A percentile compares a stretch with the other conserved stretches of the same genome.
phyloP scores from a whole-genome alignment of 176 grass and related monocot genomes.

The Tuctoria greenei region DNA sequence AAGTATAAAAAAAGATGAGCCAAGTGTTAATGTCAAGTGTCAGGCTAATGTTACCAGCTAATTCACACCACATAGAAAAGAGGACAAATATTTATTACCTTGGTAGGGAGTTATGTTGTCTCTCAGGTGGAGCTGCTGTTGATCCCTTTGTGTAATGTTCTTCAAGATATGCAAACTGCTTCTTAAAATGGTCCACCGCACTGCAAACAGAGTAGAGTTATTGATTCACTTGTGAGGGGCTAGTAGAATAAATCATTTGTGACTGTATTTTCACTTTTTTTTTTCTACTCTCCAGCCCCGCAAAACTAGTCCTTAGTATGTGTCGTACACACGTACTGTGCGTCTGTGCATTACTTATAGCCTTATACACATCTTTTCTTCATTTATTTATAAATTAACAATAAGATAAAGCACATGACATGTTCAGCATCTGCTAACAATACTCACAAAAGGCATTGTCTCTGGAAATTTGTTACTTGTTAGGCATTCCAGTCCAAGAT shows the following conservation, averaged over 20 bases:
- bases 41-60: not conserved
- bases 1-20: conserved; percentile 1
- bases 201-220: conserved; percentile 35
- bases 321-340: not conserved
- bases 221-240: not conserved
- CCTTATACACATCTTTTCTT: not conserved
- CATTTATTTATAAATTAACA: not conserved
- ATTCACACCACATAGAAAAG: not conserved
- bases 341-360: not conserved
- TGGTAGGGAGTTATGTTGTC: conserved; percentile 74
- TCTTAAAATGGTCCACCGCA: conserved; percentile 77
- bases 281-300: not conserved
- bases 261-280: not conserved
- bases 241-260: not conserved
- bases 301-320: not conserved
- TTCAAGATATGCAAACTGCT: conserved; percentile 82
- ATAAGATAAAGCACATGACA: not conserved
- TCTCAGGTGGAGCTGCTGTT: conserved; percentile 49
- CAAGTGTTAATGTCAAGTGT: not conserved
- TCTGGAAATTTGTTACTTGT: not conserved
- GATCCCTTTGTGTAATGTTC: conserved; percentile 67
- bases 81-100: conserved; percentile 40
- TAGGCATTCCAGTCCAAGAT: not conserved
- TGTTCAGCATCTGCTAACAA: not conserved
- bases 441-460: not conserved